Conservation (phyloP, 176 grass and related monocot genomes). For the Eremochloa ophiuroides region DNA sequence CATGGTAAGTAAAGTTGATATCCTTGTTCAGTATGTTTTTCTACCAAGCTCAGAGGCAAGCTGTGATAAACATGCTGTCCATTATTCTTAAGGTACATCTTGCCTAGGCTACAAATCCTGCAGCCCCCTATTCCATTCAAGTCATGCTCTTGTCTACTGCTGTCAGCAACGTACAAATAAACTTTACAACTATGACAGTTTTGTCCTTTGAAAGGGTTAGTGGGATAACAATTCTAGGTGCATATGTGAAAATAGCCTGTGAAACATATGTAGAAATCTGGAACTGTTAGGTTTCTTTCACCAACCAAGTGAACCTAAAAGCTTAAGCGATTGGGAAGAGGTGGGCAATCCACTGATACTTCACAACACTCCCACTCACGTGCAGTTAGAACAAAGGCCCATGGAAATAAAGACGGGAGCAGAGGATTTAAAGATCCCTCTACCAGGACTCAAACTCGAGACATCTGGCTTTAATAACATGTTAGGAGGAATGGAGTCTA, state of each 20-base stretch:
- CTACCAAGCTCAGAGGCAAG: background rate
- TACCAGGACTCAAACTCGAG: too few species aligned
- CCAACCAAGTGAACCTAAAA: too few species aligned
- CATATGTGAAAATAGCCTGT: background rate
- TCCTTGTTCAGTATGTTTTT: background rate
- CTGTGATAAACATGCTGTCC: background rate
- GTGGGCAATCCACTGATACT: too few species aligned
- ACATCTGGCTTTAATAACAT: too few species aligned
- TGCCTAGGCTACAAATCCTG: background rate
- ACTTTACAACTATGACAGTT: background rate
- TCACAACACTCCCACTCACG: too few species aligned
- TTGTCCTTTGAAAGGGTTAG: background rate
- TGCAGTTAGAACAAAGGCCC: too few species aligned
- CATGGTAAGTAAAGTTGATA: background rate
- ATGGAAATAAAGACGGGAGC: too few species aligned
- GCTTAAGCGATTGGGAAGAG: too few species aligned
- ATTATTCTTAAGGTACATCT: background rate
- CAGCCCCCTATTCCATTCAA: background rate
- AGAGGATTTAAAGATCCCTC: too few species aligned
- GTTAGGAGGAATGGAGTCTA: too few species aligned
- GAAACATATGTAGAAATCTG: background rate
- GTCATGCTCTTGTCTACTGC: background rate
- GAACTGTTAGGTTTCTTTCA: too few species aligned
- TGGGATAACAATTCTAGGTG: background rate
- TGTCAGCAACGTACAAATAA: background rate